Evolutionary conservation across 2,329 filamentous ascomycete species (phyloP), one percentile per base, ranked within the genome.

Genomic region (Botrytis galanthina): DNA sequence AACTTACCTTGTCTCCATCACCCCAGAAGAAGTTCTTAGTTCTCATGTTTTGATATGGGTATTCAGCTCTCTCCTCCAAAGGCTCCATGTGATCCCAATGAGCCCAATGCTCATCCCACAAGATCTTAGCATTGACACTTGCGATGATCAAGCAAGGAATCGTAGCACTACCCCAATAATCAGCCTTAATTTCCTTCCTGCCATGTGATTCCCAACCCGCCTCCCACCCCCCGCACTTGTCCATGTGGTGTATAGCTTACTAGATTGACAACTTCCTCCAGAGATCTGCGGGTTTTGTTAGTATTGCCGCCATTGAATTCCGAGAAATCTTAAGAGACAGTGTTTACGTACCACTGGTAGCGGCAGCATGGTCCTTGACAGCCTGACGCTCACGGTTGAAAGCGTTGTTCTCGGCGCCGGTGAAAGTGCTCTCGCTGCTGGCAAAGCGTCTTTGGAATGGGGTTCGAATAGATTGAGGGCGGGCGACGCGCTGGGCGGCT

Each of bases 71-170:
- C 86, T 99, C 96, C 87, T 97, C 94, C 79, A 95, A 87, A 78
- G 96, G 93, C 75, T 92, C 90, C 84, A 93, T 85, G 86, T 98
- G 95, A 71, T 84, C 85, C 90, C 92, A 94, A 88, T 99, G 96
- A 85, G 97, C 93, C 95, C 95, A 98, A 86, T 99, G 96, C 86
- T 97, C 93, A 81, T 89, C 91, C 94, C 94, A 99, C 76, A 97
- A 90, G 82, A 91, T 90, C 84, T 92, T 97, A 80, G 95, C 95
- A 84, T 99, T 99, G 84, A 91, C 86, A 78, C 85, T 83, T 75
- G 92, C 91, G 78, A 94, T 85, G 78, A 91, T 84, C 74, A 98
- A 86, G 83, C 85, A 87, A 73, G 95, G 95, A 77, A 92, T 85
- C 78, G 93, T 90, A 81, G 87, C 91, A 84, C 95, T 97, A 82